Percentiles rank a stretch among this genome's conserved stretches.
phyloP scores from a whole-genome alignment of 495 filamentous ascomycete genomes.

The Massariosphaeria phaeospora region DNA sequence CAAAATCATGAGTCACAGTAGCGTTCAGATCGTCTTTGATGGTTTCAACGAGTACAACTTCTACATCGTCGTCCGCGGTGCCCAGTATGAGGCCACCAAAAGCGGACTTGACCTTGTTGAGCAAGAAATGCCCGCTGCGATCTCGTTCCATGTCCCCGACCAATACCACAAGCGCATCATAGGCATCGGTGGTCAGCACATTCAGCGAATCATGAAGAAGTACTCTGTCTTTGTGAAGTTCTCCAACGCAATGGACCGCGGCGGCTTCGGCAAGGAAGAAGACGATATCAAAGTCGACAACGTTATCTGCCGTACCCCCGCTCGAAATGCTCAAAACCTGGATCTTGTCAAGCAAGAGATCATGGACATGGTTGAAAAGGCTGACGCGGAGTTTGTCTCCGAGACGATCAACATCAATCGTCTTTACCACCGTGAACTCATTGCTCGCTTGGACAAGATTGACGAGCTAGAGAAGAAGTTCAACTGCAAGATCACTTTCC shows the following conservation, averaged over 20 bases:
- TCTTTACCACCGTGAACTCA: slow-evolving; percentile 88
- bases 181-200: slow-evolving; percentile 95
- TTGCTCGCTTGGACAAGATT: slow-evolving; percentile 78
- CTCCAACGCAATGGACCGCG: slow-evolving; percentile 98
- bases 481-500: slow-evolving; percentile 98
- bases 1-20: slow-evolving; percentile 99
- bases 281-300: slow-evolving; percentile 99
- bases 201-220: slow-evolving; percentile 99
- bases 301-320: slow-evolving; percentile 95
- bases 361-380: slow-evolving; percentile 98
- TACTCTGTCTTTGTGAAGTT: slow-evolving; percentile 99
- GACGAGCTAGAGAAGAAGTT: slow-evolving; percentile 96
- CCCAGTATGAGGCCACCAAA: slow-evolving; percentile 85
- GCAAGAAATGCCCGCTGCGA: slow-evolving; percentile 98
- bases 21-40: slow-evolving; percentile 98
- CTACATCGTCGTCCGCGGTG: slow-evolving; percentile 94
- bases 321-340: slow-evolving; percentile 91
- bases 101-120: slow-evolving; percentile 87
- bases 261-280: slow-evolving; percentile 87
- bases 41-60: slow-evolving; percentile 99
- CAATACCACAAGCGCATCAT: slow-evolving; percentile 99
- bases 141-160: slow-evolving; percentile 99
- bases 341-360: slow-evolving; percentile 98
- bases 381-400: slow-evolving; percentile 91
- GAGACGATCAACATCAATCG: slow-evolving; percentile 91